Evolutionary conservation across 805 yeast genomes (phyloP), one percentile per base, ranked within the genome.

Genomic region (Komagataella pastoris): DNA sequence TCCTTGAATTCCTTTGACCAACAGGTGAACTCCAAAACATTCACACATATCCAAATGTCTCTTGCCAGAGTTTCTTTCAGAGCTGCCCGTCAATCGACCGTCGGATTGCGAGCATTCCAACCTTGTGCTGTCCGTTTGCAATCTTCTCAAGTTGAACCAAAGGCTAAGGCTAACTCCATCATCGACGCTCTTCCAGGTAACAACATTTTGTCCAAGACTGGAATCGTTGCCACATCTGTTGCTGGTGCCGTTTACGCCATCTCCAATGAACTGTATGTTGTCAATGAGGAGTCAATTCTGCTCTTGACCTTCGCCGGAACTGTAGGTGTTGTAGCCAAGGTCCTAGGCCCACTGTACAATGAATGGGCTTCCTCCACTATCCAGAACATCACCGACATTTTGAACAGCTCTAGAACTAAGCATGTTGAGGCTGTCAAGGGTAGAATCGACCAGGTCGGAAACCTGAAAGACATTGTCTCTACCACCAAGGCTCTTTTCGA

Each of bases 241-340:
- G 97, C 97, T 56, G 98, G 96, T 53, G 83, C 95, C 55, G 70
- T 91, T 60, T 93, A 89, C 73, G 97, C 96, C 58, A 83, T 93
- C 66, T 85, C 97, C 63, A 88, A 88, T 72, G 95, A 88, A 71
- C 77, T 93, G 60, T 84, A 90, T 72, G 87, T 93, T 60, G 77
- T 93, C 65, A 95, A 91, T 72, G 97, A 89, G 66, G 99, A 93
- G 79, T 78, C 96, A 64, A 80, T 88, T 61, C 75, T 93, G 69
- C 77, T 89, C 52, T 79, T 77, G 56, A 83, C 95, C 55, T 93
- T 93, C 71, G 69, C 81, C 54, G 85, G 87, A 56, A 85, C 91
- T 70, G 68, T 83, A 57, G 83, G 77, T 57, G 74, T 89, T 61
- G 74, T 80, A 61, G 86, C 90, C 65, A 91, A 90, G 76, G 80